These are phyloP conservation scores for Teunomyces aglyptinius DNA, from an alignment of 805 yeast genomes.

Conservation along the genomic window DNA sequence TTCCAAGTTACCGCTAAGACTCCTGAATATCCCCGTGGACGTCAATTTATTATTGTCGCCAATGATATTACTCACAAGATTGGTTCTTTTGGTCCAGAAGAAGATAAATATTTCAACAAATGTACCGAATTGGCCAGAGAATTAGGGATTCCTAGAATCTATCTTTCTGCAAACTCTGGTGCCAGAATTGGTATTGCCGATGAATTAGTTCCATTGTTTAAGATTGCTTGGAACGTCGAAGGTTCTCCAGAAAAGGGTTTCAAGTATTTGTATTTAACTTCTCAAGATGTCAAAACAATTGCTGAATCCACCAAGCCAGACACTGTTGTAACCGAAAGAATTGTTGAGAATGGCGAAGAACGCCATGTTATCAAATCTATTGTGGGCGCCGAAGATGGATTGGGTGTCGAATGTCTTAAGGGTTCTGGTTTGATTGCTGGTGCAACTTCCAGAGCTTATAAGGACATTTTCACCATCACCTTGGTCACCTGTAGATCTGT, in stretches of 20 bases:
- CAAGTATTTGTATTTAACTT: conserved; percentile 77
- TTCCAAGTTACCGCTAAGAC: conserved; percentile 89
- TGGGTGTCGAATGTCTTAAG: conserved; percentile 97
- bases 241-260: conserved; percentile 81
- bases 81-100: conserved; percentile 98
- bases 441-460: conserved; percentile 95
- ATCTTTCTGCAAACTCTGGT: conserved; percentile 97
- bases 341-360: conserved; percentile 82
- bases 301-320: conserved; percentile 59
- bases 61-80: conserved; percentile 97
- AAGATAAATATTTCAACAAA: conserved; percentile 86
- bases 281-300: conserved; percentile 58
- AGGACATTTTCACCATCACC: conserved; percentile 96
- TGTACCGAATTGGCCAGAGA: conserved; percentile 90
- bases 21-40: conserved; percentile 95
- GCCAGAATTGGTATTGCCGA: conserved; percentile 99
- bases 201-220: conserved; percentile 83
- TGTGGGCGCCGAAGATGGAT: conserved; percentile 91
- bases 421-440: conserved; percentile 99
- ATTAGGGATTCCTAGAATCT: conserved; percentile 91
- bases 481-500: conserved; percentile 99
- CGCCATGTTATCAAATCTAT: conserved; percentile 80
- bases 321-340: conserved; percentile 69
- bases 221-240: conserved; percentile 90
- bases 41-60: conserved; percentile 89